phyloP scores from a whole-genome alignment of 176 grass and related monocot genomes.

The Carex kokanica region DNA sequence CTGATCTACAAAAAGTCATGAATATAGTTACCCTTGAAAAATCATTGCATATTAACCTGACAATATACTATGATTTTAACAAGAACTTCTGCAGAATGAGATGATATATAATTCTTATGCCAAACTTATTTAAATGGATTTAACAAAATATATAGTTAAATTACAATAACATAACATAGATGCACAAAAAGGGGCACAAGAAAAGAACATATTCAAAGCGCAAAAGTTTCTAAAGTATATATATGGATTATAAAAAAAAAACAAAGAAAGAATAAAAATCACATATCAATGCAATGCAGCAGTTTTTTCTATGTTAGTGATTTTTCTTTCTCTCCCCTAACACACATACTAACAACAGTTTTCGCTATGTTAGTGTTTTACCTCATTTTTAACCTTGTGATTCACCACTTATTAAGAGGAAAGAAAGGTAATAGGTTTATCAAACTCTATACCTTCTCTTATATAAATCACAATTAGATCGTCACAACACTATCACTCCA shows the following conservation, averaged over 20 bases:
- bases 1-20: not conserved
- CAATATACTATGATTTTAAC: not conserved
- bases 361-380: constrained; percentile 29
- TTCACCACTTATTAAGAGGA: not conserved
- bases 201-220: not conserved
- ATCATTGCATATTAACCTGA: not conserved
- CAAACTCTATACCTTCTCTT: not conserved
- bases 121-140: not conserved
- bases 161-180: not conserved
- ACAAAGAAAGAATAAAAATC: not conserved
- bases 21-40: not conserved
- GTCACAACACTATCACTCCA: not conserved
- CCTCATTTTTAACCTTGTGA: constrained; percentile 11
- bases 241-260: not conserved
- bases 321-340: not conserved
- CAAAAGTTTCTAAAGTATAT: not conserved
- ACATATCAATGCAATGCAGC: not conserved
- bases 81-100: not conserved
- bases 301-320: not conserved
- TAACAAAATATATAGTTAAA: not conserved
- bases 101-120: not conserved
- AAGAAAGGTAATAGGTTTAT: not conserved
- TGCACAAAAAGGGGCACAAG: not conserved
- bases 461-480: not conserved
- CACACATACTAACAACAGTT: constrained; percentile 23